Base-by-base conservation (phyloP, 1,139 yeast species). In the Pichia sp. region DNA sequence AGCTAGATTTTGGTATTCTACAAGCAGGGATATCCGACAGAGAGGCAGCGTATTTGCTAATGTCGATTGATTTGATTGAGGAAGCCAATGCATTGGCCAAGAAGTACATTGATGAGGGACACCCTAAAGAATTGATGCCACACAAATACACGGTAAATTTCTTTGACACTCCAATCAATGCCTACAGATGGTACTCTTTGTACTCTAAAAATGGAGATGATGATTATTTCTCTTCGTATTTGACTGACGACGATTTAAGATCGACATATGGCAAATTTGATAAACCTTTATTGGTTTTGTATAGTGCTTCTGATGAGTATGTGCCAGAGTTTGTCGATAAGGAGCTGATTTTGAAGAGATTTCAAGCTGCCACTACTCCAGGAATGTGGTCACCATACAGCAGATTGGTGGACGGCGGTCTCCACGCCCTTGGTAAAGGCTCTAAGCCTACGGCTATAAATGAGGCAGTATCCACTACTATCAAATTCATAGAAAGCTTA, bases 1-100 rank as follows among this genome's bases (percentile, higher is more conserved):
- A 40, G 10, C 26, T 54, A 8, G 83, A 82, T 49, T 95, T 83
- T 1, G 89, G 79, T 0, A 79, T 88, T n/a, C 64, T 87, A 49
- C 95, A 88, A 65, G 95, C 92, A 0, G 80, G 90, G 0, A 88
- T 81, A 0, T 84, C 90, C 1, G 96, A 88, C 64, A 71, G 86
- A 57, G 87, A 84, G 62, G 81, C 80, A 0, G 62, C 73, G 49
- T 63, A 61, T 10, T 67, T 47, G n/a, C 42, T 16, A 1, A 42
- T 67, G 48, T 50, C 58, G 16, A 61, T 62, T 55, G 64, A 59
- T 31, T 57, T 56, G 31, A 54, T 60, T 3, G 59, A 66, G 30
- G 65, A 69, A 58, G 69, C 67, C 62, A 69, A 67, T 50, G 74
- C 73, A 38, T 60, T 65, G 3, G 84, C 82, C 1, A 63, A 69